A percentile compares a stretch with the other conserved stretches of the same genome.
Evolutionary conservation across 2,329 filamentous ascomycete genomes (phyloP).

Genomic region (Tolypocladium paradoxum): DNA sequence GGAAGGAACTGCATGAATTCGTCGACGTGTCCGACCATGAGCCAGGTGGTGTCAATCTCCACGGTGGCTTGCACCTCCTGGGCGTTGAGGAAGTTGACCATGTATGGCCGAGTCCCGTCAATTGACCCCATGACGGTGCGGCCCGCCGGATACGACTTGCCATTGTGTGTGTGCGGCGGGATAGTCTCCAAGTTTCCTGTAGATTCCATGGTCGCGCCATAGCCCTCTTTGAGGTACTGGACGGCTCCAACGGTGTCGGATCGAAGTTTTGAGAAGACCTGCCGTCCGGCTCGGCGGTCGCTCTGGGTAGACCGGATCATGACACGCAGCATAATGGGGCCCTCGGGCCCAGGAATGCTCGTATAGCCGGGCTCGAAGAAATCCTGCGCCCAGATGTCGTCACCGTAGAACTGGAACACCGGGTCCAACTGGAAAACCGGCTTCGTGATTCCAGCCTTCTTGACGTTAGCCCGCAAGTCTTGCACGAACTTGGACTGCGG

Average conservation of each 20-base stretch:
- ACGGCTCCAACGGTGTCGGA: conserved; percentile 19
- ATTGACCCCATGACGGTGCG: conserved; percentile 10
- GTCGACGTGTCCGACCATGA: conserved; percentile 15
- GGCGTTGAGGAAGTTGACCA: conserved; percentile 16
- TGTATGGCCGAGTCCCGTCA: conserved; percentile 1
- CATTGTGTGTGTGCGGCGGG: conserved; percentile 16
- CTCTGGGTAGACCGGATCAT: conserved; percentile 19
- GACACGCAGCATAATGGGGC: conserved; percentile 19
- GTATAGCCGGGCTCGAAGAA: conserved; percentile 26
- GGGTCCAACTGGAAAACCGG: conserved; percentile 13
- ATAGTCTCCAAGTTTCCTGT: conserved; percentile 27
- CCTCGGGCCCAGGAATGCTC: conserved; percentile 25
- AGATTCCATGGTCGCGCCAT: conserved; percentile 9
- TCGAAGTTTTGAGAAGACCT: conserved; percentile 21
- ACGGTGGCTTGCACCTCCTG: conserved; percentile 24
- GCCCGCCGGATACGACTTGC: conserved; percentile 10
- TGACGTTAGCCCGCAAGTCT: conserved; percentile 6
- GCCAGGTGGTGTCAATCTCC: conserved; percentile 17
- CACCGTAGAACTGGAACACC: conserved; percentile 11
- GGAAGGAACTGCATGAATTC: conserved; percentile 19
- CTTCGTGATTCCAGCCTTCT: conserved; percentile 7
- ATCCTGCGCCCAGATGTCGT: conserved; percentile 28
- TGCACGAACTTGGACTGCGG: conserved; percentile 10
- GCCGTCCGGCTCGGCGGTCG: conserved; percentile 17
- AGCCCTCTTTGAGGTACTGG: conserved; percentile 9